Evolutionary conservation across 192 early-diverging fungal genomes (phyloP), one percentile per base, ranked within the genome.

Genomic region (Mortierella hygrophila): DNA sequence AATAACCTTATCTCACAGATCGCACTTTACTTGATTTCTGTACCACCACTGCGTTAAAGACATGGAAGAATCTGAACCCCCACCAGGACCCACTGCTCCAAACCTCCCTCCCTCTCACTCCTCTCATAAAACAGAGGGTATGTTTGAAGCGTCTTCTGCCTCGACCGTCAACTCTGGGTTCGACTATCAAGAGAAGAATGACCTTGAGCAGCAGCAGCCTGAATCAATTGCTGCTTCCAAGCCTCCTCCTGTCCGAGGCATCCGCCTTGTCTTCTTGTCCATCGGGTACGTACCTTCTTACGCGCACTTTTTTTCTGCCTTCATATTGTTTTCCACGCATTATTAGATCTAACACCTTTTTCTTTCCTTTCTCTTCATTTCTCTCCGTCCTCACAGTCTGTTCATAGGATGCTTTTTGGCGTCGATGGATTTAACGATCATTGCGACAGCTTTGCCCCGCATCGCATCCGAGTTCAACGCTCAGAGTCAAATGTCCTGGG

Each of bases 371-470:
- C n/a, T 21, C 57, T 38, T 23, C 2, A 32, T 37, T 63, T 26
- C n/a, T 40, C 9, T 44, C 29, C 21, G 23, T 20, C 4, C 1
- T 20, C 32, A 29, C 80, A 90, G 92, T 2, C 89, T 97, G 54
- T 88, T 90, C 13, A 77, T 95, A 13, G 90, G 91, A 4, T 90
- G 96, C 78, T 95, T 97, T 75, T 91, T 97, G 41, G 93, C 94
- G 0, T 92, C 93, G 26, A 81, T 96, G 20, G 96, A 97, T 75
- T 93, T 94, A 65, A 97, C 96, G 0, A 96, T 99, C 71, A 92
- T 99, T 46, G 91, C 94, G 7, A 96, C 96, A 0, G 92, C 95
- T 4, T 90, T 96, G 54, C 89, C 92, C 13, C 86, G 78, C 1
- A 97, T 99, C 74, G 93, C 93, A 21, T 80, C 88, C 32, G 94